Percentiles rank a stretch among this genome's conserved stretches.
Conservation (phyloP, 345 rosid species). For the Gossypium ekmanianum region DNA sequence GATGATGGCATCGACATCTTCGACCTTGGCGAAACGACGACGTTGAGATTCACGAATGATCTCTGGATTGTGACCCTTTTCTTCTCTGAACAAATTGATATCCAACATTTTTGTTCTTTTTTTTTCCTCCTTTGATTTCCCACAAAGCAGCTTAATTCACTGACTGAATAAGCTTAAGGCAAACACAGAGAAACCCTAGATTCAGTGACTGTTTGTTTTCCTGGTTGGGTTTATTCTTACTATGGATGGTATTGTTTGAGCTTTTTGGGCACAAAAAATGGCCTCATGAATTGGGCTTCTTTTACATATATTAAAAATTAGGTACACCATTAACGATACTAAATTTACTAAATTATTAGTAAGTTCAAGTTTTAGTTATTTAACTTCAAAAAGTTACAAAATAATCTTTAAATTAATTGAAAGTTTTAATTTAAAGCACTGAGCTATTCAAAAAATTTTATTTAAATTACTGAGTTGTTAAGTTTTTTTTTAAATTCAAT, state of each 20-base stretch:
- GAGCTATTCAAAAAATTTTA: too few species aligned
- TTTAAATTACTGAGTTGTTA: too few species aligned
- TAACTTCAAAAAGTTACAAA: too few species aligned
- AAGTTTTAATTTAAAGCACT: too few species aligned
- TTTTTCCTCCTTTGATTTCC: background rate
- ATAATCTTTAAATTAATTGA: fast-evolving
- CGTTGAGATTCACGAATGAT: conserved; percentile 72
- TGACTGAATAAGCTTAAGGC: too few species aligned
- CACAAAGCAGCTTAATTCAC: too few species aligned
- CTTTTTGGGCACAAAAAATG: background rate
- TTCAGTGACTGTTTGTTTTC: background rate
- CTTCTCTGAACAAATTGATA: conserved; percentile 70
- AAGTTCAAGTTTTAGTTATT: too few species aligned
- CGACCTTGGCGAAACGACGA: conserved; percentile 61
- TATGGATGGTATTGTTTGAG: background rate
- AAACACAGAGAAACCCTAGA: background rate
- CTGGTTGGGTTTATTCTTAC: background rate
- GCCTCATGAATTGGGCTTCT: background rate
- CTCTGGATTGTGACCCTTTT: conserved; percentile 71
- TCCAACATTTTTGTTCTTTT: conserved; percentile 48
- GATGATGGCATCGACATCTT: conserved; percentile 67
- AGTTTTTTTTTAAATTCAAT: too few species aligned
- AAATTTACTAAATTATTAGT: too few species aligned
- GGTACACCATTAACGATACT: too few species aligned
- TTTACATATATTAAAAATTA: too few species aligned